These are phyloP conservation scores for Claviceps pusilla DNA, from an alignment of 2,329 filamentous ascomycete species.

Conservation along the genomic window DNA sequence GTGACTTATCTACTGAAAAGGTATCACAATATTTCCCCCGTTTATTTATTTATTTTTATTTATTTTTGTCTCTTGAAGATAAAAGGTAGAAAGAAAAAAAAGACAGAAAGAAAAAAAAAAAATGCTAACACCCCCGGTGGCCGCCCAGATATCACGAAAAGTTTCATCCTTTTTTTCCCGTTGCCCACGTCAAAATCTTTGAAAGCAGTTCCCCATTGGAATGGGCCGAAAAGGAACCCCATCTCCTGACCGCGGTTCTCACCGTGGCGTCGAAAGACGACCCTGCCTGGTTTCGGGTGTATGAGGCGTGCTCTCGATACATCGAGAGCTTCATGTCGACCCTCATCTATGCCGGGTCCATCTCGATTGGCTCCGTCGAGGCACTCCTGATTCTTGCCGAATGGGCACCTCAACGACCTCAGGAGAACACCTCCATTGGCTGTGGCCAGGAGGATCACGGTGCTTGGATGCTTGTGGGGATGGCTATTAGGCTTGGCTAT, in stretches of 20 bases:
- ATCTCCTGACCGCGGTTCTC: slow-evolving; percentile 54
- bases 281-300: slow-evolving; percentile 45
- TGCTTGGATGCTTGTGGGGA: slow-evolving; percentile 63
- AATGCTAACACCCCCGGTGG: not conserved
- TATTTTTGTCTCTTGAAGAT: too few species aligned
- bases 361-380: slow-evolving; percentile 56
- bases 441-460: slow-evolving; percentile 60
- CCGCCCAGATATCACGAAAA: slow-evolving; percentile 42
- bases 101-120: not conserved
- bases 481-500: slow-evolving; percentile 54
- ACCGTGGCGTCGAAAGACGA: slow-evolving; percentile 59
- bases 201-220: slow-evolving; percentile 34
- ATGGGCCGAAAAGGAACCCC: slow-evolving; percentile 45
- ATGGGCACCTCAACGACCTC: slow-evolving; percentile 54
- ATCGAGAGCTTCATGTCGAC: slow-evolving; percentile 56
- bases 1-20: slow-evolving; percentile 14
- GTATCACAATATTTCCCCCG: slow-evolving; percentile 5
- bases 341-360: slow-evolving; percentile 50
- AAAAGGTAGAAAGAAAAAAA: too few species aligned
- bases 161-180: slow-evolving; percentile 56
- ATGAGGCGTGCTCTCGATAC: slow-evolving; percentile 51
- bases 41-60: too few species aligned
- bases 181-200: slow-evolving; percentile 47
- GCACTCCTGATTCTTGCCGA: slow-evolving; percentile 55
- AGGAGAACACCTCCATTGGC: slow-evolving; percentile 47